Conservation (phyloP, 306 rosid genomes). For the Vicia faba region DNA sequence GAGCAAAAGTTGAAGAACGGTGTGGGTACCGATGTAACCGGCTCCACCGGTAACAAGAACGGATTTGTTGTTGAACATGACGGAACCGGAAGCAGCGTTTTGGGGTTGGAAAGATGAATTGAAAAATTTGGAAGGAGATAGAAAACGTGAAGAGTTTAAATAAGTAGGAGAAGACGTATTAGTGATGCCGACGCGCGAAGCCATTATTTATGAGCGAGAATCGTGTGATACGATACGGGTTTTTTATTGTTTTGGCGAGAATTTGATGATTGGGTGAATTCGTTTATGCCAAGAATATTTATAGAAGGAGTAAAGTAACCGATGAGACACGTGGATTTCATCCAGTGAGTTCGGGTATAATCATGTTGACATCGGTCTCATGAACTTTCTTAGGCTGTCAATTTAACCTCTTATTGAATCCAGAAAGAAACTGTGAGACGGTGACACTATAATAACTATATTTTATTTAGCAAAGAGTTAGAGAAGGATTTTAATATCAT, state of each 20-base stretch:
- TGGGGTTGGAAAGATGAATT: not conserved
- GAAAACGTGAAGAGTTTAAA: constrained; percentile 36
- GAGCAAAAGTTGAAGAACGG: constrained; percentile 84
- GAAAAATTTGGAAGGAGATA: constrained; percentile 8
- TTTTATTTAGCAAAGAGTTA: too few species aligned
- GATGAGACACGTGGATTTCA: constrained; percentile 62
- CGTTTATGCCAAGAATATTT: constrained; percentile 37
- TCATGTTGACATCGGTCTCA: constrained; percentile 1
- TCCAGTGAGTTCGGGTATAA: constrained; percentile 35
- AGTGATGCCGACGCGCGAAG: constrained; percentile 43
- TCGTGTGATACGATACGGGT: constrained; percentile 42
- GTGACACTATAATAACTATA: too few species aligned
- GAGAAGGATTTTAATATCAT: too few species aligned
- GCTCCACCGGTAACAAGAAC: constrained; percentile 95
- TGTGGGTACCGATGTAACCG: constrained; percentile 93
- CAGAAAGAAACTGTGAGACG: too few species aligned
- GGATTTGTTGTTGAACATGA: constrained; percentile 51
- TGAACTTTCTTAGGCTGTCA: constrained; percentile 11
- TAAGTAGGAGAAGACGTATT: not conserved
- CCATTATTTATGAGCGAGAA: too few species aligned
- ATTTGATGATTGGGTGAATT: not conserved
- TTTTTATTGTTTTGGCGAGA: not conserved
- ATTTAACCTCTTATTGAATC: not conserved
- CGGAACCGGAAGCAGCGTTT: not conserved
- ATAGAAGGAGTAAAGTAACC: constrained; percentile 45